Base-by-base conservation (phyloP, 2,329 filamentous ascomycete species). In the Pseudopyricularia javanii region DNA sequence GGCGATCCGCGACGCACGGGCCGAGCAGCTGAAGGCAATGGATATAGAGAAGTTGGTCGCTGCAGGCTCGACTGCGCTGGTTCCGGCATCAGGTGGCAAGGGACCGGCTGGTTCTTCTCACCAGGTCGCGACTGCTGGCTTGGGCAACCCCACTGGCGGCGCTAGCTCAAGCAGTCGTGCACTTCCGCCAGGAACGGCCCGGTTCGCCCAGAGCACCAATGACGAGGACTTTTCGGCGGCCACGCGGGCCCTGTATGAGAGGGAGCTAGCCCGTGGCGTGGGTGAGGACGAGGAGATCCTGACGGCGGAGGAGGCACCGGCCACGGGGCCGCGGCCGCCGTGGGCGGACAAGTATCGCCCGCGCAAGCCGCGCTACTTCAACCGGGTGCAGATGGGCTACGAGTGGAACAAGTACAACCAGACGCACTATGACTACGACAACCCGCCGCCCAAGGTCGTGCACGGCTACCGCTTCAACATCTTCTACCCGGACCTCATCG, bases 401-500 rank as follows among this genome's bases (percentile, higher is more conserved):
- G 93, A 98, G 68, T 98, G 93, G 93, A 98, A 98, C 75, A 98
- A 98, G 70, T 98, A 98, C 77, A 98, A 98, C 64, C 93, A 98
- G 70, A 98, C 93, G 12, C 93, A 98, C 70, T 98, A 98, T 71
- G 93, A 97, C 67, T 89, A 96, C 67, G 91, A 97, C 65, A 96
- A 97, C 63, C 93, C 93, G 2, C 93, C 93, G 1, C 93, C 93
- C 26, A 96, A 95, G 70, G 91, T 98, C 7, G 93, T 98, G 11
- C 93, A 98, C 67, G 93, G 93, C 54, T 98, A 98, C 76, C 96
- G 95, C 67, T 98, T 98, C 77, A 97, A 98, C 71, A 91, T 98
- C 51, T 98, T 98, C 70, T 98, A 98, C 64, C 93, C 93, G 0
- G 93, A 98, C 61, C 80, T 98, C 32, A 89, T 97, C 62, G 91